Conservation (phyloP, 2,329 filamentous ascomycete genomes). For the Ilyonectria sp. region DNA sequence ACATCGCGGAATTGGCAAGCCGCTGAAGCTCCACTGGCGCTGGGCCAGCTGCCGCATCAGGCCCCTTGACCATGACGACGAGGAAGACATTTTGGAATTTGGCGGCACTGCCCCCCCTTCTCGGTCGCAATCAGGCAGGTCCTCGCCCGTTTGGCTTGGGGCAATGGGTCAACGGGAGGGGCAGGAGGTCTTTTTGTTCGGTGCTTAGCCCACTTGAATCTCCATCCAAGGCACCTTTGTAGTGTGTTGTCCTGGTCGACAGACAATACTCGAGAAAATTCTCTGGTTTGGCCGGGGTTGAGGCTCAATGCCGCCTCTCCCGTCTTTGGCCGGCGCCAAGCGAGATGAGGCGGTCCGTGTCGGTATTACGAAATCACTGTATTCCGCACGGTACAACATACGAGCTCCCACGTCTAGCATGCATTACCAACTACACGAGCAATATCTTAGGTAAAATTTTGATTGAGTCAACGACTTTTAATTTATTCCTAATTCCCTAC, state of each 20-base stretch:
- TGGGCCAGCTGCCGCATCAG: conserved; percentile 49
- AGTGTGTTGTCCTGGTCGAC: conserved; percentile 33
- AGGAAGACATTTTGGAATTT: conserved; percentile 45
- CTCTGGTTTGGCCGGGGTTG: conserved; percentile 37
- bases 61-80: conserved; percentile 42
- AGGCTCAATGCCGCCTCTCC: conserved; percentile 30
- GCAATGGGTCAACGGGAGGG: conserved; percentile 11
- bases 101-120: conserved; percentile 39
- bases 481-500: neutral
- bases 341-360: conserved; percentile 43
- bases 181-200: conserved; percentile 34
- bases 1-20: conserved; percentile 41
- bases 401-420: neutral
- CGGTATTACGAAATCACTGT: conserved; percentile 14
- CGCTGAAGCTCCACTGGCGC: conserved; percentile 44
- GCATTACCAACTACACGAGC: neutral
- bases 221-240: conserved; percentile 49
- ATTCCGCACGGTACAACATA: conserved; percentile 27
- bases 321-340: conserved; percentile 45
- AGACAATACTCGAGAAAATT: conserved; percentile 38
- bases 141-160: conserved; percentile 20
- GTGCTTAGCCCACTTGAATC: conserved; percentile 35
- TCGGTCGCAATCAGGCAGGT: conserved; percentile 47
- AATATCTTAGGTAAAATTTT: neutral
- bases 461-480: neutral